phyloP scores from a whole-genome alignment of 208 protist genomes.

The Angomonas ambiguus region DNA sequence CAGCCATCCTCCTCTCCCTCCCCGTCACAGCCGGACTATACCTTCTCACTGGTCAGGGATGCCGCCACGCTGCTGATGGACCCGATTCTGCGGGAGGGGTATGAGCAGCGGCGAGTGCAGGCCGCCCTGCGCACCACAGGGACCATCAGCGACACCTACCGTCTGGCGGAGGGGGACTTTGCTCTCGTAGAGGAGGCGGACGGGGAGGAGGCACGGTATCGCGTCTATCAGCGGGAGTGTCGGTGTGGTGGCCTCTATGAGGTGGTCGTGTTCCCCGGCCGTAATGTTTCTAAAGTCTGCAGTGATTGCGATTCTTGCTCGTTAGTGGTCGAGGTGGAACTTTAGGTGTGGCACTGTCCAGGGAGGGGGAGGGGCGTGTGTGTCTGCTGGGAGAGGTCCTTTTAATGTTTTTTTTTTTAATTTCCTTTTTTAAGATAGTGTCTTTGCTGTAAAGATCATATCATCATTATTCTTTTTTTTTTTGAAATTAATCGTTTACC shows the following conservation, averaged over 20 bases:
- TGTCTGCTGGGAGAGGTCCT: too few relatives aligned
- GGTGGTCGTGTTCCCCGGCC: slow-evolving; percentile 27
- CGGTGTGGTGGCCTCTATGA: slow-evolving; percentile 78
- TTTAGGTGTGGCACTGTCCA: neutral
- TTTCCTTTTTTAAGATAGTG: too few relatives aligned
- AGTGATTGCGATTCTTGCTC: slow-evolving; percentile 83
- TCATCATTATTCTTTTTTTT: too few relatives aligned
- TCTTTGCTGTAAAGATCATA: too few relatives aligned
- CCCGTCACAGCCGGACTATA: neutral
- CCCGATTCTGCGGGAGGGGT: slow-evolving; percentile 35
- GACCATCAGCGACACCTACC: slow-evolving; percentile 52
- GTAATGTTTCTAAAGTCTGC: neutral
- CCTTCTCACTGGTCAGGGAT: slow-evolving; percentile 64
- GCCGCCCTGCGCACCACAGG: slow-evolving; percentile 34
- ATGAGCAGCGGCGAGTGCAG: slow-evolving; percentile 41
- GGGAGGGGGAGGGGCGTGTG: too few relatives aligned
- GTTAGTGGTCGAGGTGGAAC: slow-evolving; percentile 55
- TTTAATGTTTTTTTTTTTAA: neutral
- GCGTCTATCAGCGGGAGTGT: slow-evolving; percentile 67
- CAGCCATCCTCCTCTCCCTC: neutral
- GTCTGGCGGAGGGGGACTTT: slow-evolving; percentile 46
- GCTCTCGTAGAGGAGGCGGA: slow-evolving; percentile 15
- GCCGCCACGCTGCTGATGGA: slow-evolving; percentile 69
- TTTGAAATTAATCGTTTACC: too few relatives aligned
- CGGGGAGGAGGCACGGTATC: slow-evolving; percentile 10